phyloP scores from a whole-genome alignment of 306 rosid genomes.

The Sesbania bispinosa region DNA sequence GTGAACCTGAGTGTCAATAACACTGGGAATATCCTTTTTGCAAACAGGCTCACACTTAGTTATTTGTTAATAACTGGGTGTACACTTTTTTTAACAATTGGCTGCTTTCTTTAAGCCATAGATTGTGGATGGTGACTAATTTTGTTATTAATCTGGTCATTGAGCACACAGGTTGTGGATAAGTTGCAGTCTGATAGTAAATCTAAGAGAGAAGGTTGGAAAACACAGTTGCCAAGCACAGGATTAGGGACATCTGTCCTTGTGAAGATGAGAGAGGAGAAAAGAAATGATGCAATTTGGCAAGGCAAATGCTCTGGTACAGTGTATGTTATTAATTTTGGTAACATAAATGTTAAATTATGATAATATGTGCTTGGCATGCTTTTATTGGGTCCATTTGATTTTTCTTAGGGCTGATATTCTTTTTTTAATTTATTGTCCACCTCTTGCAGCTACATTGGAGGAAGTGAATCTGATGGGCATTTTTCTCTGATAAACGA shows the following conservation, averaged over 20 bases:
- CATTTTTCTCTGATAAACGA: slow-evolving; percentile 87
- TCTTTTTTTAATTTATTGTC: background rate
- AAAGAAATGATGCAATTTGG: slow-evolving; percentile 71
- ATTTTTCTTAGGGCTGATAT: background rate
- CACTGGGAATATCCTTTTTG: background rate
- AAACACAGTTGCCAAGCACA: slow-evolving; percentile 57
- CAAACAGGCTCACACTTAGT: background rate
- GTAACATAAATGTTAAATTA: background rate
- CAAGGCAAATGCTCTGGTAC: slow-evolving; percentile 99
- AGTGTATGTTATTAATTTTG: slow-evolving; percentile 69
- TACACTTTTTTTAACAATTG: background rate
- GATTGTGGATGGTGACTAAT: background rate
- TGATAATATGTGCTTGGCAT: background rate
- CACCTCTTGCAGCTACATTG: slow-evolving; percentile 75
- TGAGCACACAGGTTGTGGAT: slow-evolving; percentile 72
- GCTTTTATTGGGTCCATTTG: background rate
- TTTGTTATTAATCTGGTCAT: slow-evolving; percentile 26
- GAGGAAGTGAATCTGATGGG: slow-evolving; percentile 76
- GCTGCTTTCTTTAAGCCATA: background rate
- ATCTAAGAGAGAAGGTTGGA: slow-evolving; percentile 76
- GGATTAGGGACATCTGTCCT: slow-evolving; percentile 70
- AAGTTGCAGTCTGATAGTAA: slow-evolving; percentile 67
- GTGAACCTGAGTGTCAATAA: background rate
- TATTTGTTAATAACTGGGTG: background rate
- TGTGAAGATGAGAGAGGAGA: slow-evolving; percentile 70